Evolutionary conservation across 2,329 filamentous ascomycete species (phyloP), one percentile per base, ranked within the genome.

Genomic region (Xylariaceae sp.): DNA sequence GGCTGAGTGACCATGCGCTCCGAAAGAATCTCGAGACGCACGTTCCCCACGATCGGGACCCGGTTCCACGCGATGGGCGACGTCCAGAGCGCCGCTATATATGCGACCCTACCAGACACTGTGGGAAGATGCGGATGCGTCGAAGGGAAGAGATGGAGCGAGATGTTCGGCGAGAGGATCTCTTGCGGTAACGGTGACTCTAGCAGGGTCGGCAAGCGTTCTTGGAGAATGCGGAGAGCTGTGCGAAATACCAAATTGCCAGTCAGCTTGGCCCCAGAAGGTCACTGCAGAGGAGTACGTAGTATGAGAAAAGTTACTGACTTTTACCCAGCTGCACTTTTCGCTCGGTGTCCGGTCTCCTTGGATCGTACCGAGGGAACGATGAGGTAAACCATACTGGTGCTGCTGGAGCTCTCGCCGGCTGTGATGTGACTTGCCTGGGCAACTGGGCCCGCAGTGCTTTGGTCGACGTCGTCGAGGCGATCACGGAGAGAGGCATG

Each of bases 51-150:
- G 14, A 97, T 78, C 2, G 92, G 92, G 1, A 98, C 75, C 18
- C 86, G 80, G 55, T 94, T 94, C 92, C 92, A 98, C 19, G 89
- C 90, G 36, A 98, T 83, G 0, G 92, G 92, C 0, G 89, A 88
- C 1, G 92, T 96, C 89, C 89, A 97, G 26, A 98, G 71, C 3
- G 92, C 92, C 13, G 92, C 90, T 24, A 85, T 85, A 62, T 98
- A 98, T 33, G 88, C 84, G 24, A 96, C 84, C 32, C 85, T 80
- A 36, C 92, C 92, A 18, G 86, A 87, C 28, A 97, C 92, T n/a
- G 81, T 85, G 23, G 92, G 92, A 3, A 98, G 85, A 60, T 90
- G 84, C 3, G 85, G 87, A 55, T 94, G 86, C 0, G 86, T 92
- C 18, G 79, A 78, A 26, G 81, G 81, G 60, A 85, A 85, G 49